Evolutionary conservation across 306 rosid genomes (phyloP).

Genomic region (Benincasa hispida): DNA sequence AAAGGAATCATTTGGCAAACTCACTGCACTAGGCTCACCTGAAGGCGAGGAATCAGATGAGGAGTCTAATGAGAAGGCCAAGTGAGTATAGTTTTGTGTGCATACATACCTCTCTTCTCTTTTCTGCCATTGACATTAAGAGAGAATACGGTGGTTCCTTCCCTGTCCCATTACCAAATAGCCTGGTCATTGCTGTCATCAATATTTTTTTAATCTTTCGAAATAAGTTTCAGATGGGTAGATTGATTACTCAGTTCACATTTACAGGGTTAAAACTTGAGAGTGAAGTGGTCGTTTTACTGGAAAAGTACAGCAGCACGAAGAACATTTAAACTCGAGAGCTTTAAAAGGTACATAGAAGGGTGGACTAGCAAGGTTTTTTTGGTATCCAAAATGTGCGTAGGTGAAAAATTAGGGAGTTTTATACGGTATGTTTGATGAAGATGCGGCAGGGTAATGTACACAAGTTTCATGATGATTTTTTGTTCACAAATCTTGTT

Average conservation of each 20-base stretch:
- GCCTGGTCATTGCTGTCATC: neutral
- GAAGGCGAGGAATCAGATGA: slow-evolving; percentile 34
- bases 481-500: neutral
- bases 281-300: neutral
- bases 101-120: neutral
- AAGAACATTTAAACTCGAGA: neutral
- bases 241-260: neutral
- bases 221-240: neutral
- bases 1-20: slow-evolving; percentile 74
- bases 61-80: slow-evolving; percentile 26
- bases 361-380: neutral
- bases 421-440: neutral
- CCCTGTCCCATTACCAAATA: neutral
- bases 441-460: neutral
- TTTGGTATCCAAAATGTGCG: neutral
- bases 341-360: neutral
- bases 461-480: neutral
- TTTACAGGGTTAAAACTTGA: slow-evolving; percentile 14
- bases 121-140: neutral
- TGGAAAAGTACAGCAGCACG: neutral
- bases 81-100: slow-evolving; percentile 48
- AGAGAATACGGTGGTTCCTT: neutral
- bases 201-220: neutral
- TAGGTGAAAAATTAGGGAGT: neutral
- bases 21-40: slow-evolving; percentile 31